Base-by-base conservation (phyloP, 2,329 filamentous ascomycete genomes). In the Xylariaceae sp. region DNA sequence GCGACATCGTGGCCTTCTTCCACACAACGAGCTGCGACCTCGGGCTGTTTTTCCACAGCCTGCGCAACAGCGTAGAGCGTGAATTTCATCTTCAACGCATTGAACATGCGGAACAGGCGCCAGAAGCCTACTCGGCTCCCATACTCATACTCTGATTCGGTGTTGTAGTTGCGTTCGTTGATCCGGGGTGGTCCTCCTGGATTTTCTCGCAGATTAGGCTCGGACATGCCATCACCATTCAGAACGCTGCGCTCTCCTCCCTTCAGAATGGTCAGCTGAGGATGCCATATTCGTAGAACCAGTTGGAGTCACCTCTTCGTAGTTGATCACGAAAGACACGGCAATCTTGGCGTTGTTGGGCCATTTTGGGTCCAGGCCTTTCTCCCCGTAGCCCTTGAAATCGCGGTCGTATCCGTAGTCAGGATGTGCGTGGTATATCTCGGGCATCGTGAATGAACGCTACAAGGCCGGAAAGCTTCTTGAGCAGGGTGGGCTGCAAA, bases 81-180 rank as follows among this genome's bases (percentile, higher is more conserved):
- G 46, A 70, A 72, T 50, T 71, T 71, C 64, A 73, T 72, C 30
- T 63, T 60, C 45, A 71, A 55, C 34, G 67, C 61, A 47, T 71
- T 68, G 60, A 75, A 74, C 40, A 74, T 53, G 15, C 66, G 59
- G 52, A 74, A 71, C 2, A 74, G 56, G 3, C 72, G 60, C 73
- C 73, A 76, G 53, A 69, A 69, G 3, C 72, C 73, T 1, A 64
- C 64, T 2, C 73, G 64, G 17, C 65, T 65, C 26, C 73, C 71
- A 48, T 76, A 76, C 41, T 76, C 72, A 47, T 71, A 77, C 46
- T 75, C 72, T 19, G 61, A 64, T 55, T 76, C 72, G 38, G 63
- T 64, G 45, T 69, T 74, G 47, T 63, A 62, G 67, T 60, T 64
- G 37, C 71, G 64, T 48, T 70, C 68, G 43, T 69, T 66, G 51